Percentiles rank a stretch among this genome's conserved stretches.
Evolutionary conservation across 305 asterid genomes (phyloP).

Genomic region (Ilex paraguariensis): DNA sequence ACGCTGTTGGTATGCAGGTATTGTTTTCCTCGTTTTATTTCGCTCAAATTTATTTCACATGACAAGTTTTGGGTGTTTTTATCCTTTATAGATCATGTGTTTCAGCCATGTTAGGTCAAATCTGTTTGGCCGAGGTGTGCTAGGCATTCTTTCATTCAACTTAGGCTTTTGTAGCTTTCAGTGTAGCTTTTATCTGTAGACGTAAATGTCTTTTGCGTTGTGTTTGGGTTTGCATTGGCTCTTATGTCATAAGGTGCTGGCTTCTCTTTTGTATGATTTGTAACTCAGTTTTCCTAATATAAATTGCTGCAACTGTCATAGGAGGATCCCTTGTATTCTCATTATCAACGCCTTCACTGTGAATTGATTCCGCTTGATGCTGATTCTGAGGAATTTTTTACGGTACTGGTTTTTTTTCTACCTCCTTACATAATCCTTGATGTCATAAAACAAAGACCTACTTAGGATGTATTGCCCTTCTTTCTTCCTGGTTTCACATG

Average conservation of each 20-base stretch:
- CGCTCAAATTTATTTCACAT: too few species aligned
- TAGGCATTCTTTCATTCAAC: neutral
- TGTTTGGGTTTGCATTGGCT: neutral
- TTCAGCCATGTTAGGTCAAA: too few species aligned
- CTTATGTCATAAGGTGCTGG: neutral
- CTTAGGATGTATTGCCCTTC: neutral
- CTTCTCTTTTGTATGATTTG: neutral
- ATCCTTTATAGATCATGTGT: too few species aligned
- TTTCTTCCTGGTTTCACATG: conserved; percentile 1
- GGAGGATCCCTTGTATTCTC: conserved; percentile 77
- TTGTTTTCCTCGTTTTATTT: conserved; percentile 5
- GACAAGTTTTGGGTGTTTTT: too few species aligned
- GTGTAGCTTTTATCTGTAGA: neutral
- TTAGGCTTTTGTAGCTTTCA: neutral
- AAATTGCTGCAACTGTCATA: conserved; percentile 12
- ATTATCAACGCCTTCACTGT: conserved; percentile 70
- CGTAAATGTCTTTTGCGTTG: neutral
- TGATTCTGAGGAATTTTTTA: conserved; percentile 50
- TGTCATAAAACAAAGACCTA: too few species aligned
- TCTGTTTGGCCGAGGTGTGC: too few species aligned
- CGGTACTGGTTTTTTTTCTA: conserved; percentile 35
- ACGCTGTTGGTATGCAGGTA: conserved; percentile 58
- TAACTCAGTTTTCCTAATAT: neutral
- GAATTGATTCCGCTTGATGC: conserved; percentile 64
- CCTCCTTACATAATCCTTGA: neutral